Conservation (phyloP, 1,284 basidiomycete genomes). For the Tylopilus sp. region DNA sequence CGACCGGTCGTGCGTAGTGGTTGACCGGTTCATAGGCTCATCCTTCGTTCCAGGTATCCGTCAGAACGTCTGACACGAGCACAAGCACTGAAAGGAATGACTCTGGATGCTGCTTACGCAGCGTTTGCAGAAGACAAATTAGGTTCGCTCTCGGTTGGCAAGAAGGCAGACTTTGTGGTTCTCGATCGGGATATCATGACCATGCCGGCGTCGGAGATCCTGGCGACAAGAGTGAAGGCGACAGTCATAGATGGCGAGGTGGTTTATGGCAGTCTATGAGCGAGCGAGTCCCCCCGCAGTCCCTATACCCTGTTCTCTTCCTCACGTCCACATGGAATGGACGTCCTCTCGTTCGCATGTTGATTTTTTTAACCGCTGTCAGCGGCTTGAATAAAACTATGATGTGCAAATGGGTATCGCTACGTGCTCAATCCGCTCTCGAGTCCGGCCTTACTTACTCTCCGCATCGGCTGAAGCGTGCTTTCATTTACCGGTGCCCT, state of each 20-base stretch:
- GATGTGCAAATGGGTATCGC: constrained; percentile 15
- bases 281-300: not conserved
- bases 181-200: constrained; percentile 78
- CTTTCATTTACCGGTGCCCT: constrained; percentile 81
- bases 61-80: constrained; percentile 67
- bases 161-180: constrained; percentile 84
- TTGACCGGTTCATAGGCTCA: not conserved
- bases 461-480: constrained; percentile 79
- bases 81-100: constrained; percentile 83
- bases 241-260: constrained; percentile 75
- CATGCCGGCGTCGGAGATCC: constrained; percentile 53
- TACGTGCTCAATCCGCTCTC: constrained; percentile 48
- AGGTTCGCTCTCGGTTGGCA: constrained; percentile 69
- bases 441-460: constrained; percentile 86
- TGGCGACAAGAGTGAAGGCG: constrained; percentile 51
- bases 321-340: not conserved
- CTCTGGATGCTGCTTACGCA: constrained; percentile 82
- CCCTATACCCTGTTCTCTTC: not conserved
- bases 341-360: no score
- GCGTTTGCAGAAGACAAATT: constrained; percentile 71
- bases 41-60: constrained; percentile 52
- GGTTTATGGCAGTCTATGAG: constrained; percentile 52
- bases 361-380: not conserved
- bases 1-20: constrained; percentile 16
- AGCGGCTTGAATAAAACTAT: constrained; percentile 2